Evolutionary conservation across 2,329 filamentous ascomycete genomes (phyloP).

Genomic region (Talaromyces funiculosus): DNA sequence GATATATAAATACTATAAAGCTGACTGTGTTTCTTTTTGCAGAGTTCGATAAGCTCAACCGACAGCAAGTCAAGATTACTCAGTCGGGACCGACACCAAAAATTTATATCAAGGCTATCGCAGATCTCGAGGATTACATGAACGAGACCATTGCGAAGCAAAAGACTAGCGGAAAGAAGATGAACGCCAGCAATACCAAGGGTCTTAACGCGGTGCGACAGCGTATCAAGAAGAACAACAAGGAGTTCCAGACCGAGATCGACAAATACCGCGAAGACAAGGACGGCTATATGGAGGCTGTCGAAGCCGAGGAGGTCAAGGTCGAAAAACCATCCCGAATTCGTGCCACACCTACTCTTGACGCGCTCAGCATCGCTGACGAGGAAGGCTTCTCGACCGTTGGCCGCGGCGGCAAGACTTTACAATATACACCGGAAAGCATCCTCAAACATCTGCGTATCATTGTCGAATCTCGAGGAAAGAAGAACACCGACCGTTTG

Average conservation of each 20-base stretch:
- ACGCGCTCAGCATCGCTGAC: constrained; percentile 52
- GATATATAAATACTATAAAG: background rate
- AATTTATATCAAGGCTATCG: constrained; percentile 84
- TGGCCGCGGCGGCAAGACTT: constrained; percentile 77
- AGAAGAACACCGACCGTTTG: constrained; percentile 93
- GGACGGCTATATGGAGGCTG: constrained; percentile 79
- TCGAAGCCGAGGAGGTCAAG: constrained; percentile 60
- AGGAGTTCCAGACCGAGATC: constrained; percentile 83
- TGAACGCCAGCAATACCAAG: constrained; percentile 93
- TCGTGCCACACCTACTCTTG: constrained; percentile 41
- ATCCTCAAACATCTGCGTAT: constrained; percentile 94
- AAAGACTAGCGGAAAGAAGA: constrained; percentile 94
- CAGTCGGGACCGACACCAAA: constrained; percentile 77
- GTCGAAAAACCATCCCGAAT: constrained; percentile 48
- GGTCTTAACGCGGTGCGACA: constrained; percentile 96
- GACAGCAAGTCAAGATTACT: constrained; percentile 72
- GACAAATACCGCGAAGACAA: constrained; percentile 81
- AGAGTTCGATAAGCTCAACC: constrained; percentile 95
- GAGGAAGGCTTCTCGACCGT: constrained; percentile 87
- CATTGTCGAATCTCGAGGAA: constrained; percentile 92
- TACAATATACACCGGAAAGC: constrained; percentile 92
- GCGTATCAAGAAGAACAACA: constrained; percentile 97
- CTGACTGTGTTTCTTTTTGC: background rate
- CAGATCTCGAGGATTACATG: constrained; percentile 90
- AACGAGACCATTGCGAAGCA: constrained; percentile 92